These are phyloP conservation scores for Tuber microsphaerosporum DNA, from an alignment of 495 filamentous ascomycete genomes.

Conservation along the genomic window DNA sequence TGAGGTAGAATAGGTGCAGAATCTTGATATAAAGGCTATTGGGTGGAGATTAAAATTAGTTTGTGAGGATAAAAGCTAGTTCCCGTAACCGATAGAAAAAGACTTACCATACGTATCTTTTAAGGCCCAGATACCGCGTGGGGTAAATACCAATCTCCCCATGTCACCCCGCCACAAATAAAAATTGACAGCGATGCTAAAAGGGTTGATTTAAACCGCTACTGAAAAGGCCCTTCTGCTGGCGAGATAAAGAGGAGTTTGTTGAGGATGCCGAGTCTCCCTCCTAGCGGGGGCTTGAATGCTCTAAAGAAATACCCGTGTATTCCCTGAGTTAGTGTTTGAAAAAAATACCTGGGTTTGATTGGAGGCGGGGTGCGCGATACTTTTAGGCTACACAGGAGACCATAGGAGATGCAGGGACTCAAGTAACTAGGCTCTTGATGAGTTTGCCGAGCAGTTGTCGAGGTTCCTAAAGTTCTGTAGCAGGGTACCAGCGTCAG, in stretches of 20 bases:
- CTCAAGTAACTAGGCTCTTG: background rate
- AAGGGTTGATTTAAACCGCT: background rate
- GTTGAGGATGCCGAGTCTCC: background rate
- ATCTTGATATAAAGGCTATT: constrained; percentile 31
- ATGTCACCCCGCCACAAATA: constrained; percentile 5
- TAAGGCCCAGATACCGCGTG: constrained; percentile 12
- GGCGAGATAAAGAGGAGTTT: background rate
- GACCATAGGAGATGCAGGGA: background rate
- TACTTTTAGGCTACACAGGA: background rate
- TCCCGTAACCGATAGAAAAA: background rate
- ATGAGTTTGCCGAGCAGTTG: background rate
- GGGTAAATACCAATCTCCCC: constrained; percentile 17
- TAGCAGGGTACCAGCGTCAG: background rate
- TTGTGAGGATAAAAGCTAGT: background rate
- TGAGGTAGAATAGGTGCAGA: constrained; percentile 13
- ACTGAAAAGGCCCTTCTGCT: background rate
- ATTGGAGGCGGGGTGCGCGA: background rate
- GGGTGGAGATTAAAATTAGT: background rate
- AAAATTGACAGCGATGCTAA: background rate
- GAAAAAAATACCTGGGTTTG: background rate
- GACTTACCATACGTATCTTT: constrained; percentile 29
- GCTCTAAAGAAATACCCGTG: background rate
- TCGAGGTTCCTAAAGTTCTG: background rate
- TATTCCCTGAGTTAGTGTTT: background rate
- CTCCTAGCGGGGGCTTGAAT: background rate